Evolutionary conservation across 306 rosid species (phyloP).

Genomic region (Cucumis melo): DNA sequence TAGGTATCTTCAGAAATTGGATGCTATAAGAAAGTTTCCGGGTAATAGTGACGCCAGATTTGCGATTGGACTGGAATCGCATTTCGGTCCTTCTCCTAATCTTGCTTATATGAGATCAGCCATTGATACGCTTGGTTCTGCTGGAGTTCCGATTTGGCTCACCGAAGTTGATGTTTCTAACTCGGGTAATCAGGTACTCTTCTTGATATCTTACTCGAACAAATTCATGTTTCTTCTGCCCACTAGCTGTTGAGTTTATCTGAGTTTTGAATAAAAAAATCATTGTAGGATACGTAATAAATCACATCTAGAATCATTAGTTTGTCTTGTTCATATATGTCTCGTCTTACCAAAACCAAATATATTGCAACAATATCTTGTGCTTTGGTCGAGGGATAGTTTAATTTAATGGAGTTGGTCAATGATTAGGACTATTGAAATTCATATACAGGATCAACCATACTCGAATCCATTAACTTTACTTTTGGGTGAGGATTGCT

Average conservation of each 20-base stretch:
- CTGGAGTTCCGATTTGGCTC: constrained; percentile 54
- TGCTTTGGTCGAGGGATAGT: not conserved
- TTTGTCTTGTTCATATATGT: not conserved
- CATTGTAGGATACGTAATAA: not conserved
- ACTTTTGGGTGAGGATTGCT: too few relatives aligned
- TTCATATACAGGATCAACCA: too few relatives aligned
- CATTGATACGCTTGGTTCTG: constrained; percentile 49
- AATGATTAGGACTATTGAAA: too few relatives aligned
- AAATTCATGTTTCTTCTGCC: not conserved
- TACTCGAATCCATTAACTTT: too few relatives aligned
- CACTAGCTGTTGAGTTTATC: not conserved
- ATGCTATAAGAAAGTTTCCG: constrained; percentile 17
- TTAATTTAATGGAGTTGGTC: not conserved
- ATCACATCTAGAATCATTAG: not conserved
- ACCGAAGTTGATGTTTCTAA: constrained; percentile 53
- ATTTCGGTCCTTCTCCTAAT: constrained; percentile 35
- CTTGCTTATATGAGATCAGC: constrained; percentile 53
- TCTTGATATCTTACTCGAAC: not conserved
- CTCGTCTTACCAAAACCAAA: not conserved
- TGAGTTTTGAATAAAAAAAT: not conserved
- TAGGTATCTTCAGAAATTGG: constrained; percentile 37
- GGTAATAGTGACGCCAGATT: constrained; percentile 4
- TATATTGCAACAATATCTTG: not conserved
- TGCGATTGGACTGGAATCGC: constrained; percentile 62
- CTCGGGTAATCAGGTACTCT: constrained; percentile 36